Percentiles rank a stretch among this genome's conserved stretches.
Evolutionary conservation across 345 rosid species (phyloP).

Genomic region (Aegle marmelos): DNA sequence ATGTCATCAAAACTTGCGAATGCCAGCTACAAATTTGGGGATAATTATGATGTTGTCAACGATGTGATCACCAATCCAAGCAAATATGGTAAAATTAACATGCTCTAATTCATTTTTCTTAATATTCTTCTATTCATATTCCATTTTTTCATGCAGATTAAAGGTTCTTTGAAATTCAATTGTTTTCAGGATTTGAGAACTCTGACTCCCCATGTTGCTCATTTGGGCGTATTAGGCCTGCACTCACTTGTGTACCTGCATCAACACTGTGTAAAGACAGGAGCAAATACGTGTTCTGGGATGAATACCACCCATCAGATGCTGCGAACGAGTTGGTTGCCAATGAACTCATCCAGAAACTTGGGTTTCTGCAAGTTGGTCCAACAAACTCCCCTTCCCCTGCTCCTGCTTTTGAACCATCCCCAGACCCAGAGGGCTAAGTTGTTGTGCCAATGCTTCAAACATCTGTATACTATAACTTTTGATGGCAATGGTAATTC

Average conservation of each 20-base stretch:
- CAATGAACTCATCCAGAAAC: conserved; percentile 70
- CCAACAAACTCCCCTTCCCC: conserved; percentile 32
- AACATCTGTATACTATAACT: background rate
- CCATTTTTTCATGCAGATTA: background rate
- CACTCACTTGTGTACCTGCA: conserved; percentile 83
- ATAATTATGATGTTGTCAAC: conserved; percentile 77
- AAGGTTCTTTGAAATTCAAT: background rate
- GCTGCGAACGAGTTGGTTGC: conserved; percentile 78
- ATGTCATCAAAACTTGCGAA: conserved; percentile 42
- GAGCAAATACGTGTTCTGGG: conserved; percentile 95
- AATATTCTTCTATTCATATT: background rate
- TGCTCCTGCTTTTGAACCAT: conserved; percentile 45
- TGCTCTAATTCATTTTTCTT: too few species aligned
- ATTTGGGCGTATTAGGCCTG: conserved; percentile 75
- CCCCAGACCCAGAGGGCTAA: conserved; percentile 31
- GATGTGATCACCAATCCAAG: conserved; percentile 64
- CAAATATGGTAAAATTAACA: conserved; percentile 51
- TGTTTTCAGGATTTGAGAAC: conserved; percentile 61
- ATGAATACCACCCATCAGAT: conserved; percentile 94
- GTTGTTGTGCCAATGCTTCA: background rate
- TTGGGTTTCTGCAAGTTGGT: conserved; percentile 45
- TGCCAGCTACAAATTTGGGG: conserved; percentile 72
- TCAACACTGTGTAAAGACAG: conserved; percentile 78
- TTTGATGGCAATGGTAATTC: background rate
- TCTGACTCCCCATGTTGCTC: conserved; percentile 92